Percentiles rank a stretch among this genome's conserved stretches.
phyloP scores from a whole-genome alignment of 2,329 filamentous ascomycete species.

The Fusarium brevicatenulatum region DNA sequence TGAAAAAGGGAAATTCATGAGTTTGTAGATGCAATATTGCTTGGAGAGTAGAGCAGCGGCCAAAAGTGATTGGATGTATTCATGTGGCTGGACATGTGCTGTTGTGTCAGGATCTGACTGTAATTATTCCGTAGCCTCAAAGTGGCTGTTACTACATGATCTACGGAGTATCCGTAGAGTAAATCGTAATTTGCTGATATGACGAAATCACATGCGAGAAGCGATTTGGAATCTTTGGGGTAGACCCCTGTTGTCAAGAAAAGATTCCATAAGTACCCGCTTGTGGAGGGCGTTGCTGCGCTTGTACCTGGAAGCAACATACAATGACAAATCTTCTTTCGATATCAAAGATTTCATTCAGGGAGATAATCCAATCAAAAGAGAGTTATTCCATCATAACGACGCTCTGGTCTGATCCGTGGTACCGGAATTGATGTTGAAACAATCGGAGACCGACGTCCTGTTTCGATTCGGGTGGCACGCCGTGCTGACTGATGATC shows the following conservation, averaged over 20 bases:
- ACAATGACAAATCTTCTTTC: conserved; percentile 15
- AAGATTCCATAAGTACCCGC: conserved; percentile 29
- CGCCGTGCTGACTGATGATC: conserved; percentile 8
- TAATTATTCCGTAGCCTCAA: neutral
- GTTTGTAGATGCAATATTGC: neutral
- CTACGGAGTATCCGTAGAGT: neutral
- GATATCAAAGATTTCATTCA: neutral
- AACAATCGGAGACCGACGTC: neutral
- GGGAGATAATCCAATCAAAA: neutral
- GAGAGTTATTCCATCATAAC: neutral
- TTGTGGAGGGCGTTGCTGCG: neutral
- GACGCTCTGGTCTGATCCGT: neutral
- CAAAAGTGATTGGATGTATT: neutral
- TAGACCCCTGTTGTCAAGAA: conserved; percentile 13
- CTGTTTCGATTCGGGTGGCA: conserved; percentile 4
- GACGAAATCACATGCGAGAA: conserved; percentile 25
- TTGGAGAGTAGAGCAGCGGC: neutral
- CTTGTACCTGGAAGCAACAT: neutral
- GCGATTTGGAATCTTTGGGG: conserved; percentile 33
- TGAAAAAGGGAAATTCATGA: neutral
- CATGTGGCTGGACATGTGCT: neutral
- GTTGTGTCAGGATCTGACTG: neutral
- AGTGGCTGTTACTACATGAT: neutral
- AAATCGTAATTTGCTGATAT: conserved; percentile 17
- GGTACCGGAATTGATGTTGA: neutral